These are phyloP conservation scores for Paraphaeosphaeria minitans DNA, from an alignment of 2,329 filamentous ascomycete species.

Conservation along the genomic window DNA sequence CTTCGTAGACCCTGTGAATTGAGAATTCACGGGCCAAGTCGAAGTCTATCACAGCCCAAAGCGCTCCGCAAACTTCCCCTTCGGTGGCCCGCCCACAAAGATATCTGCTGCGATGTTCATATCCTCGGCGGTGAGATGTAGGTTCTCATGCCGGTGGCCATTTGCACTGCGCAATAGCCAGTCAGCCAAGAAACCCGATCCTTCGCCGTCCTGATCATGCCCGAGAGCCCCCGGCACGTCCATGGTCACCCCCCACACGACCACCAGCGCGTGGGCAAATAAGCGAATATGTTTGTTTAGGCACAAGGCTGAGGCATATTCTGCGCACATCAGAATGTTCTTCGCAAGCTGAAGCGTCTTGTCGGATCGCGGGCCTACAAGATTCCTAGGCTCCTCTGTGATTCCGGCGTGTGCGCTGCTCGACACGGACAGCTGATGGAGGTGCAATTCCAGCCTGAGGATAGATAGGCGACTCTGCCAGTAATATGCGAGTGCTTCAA, in stretches of 20 bases:
- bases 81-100: conserved; percentile 21
- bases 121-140: conserved; percentile 18
- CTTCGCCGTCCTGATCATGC: conserved; percentile 10
- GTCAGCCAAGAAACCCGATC: conserved; percentile 11
- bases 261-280: conserved; percentile 18
- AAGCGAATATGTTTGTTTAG: conserved; percentile 20
- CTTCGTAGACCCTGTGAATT: too few relatives aligned
- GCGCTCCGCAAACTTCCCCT: conserved; percentile 19
- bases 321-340: conserved; percentile 20
- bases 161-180: conserved; percentile 18
- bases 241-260: conserved; percentile 20
- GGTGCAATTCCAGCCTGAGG: conserved; percentile 18
- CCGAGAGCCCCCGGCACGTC: conserved; percentile 11
- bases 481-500: conserved; percentile 24
- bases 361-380: conserved; percentile 12
- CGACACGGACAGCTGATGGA: conserved; percentile 7
- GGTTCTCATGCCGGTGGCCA: conserved; percentile 12
- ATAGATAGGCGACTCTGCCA: conserved; percentile 20
- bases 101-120: conserved; percentile 22
- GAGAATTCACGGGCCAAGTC: neutral
- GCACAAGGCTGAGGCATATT: conserved; percentile 18
- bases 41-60: conserved; percentile 13
- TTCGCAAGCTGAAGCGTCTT: conserved; percentile 18
- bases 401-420: too few relatives aligned
- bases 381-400: neutral